phyloP scores from a whole-genome alignment of 768 basidiomycete genomes.

The Trametes villosa region DNA sequence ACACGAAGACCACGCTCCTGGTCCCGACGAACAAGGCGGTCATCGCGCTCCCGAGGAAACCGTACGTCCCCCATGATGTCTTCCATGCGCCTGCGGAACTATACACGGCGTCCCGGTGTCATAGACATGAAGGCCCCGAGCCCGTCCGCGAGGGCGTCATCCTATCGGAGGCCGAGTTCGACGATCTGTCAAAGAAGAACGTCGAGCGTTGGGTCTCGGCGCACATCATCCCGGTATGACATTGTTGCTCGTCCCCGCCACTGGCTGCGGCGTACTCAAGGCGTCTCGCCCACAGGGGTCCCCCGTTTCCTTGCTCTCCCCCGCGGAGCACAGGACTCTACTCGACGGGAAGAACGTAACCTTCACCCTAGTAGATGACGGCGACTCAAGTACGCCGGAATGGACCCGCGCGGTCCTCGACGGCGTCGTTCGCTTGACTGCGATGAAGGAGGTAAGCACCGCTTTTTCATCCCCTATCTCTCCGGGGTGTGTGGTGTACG shows the following conservation, averaged over 20 bases:
- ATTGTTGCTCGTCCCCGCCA: not conserved
- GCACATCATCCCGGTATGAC: slow-evolving; percentile 79
- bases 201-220: slow-evolving; percentile 82
- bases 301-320: slow-evolving; percentile 48
- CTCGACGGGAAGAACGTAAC: slow-evolving; percentile 60
- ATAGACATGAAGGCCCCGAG: slow-evolving; percentile 63
- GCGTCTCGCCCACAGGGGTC: slow-evolving; percentile 42
- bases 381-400: slow-evolving; percentile 43
- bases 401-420: slow-evolving; percentile 67
- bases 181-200: slow-evolving; percentile 61
- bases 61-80: slow-evolving; percentile 53
- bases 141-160: slow-evolving; percentile 47
- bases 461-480: slow-evolving; percentile 18
- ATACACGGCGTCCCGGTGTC: not conserved
- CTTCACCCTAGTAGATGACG: slow-evolving; percentile 44
- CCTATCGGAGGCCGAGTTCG: slow-evolving; percentile 71
- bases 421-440: slow-evolving; percentile 56
- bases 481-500: not conserved
- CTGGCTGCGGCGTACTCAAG: not conserved
- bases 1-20: slow-evolving; percentile 58
- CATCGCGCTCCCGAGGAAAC: slow-evolving; percentile 79
- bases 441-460: slow-evolving; percentile 60
- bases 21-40: slow-evolving; percentile 90
- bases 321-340: slow-evolving; percentile 58
- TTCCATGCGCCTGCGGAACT: not conserved